Evolutionary conservation across 108 stramenopile species (phyloP).

Genomic region (Cyclotella kingstonii): DNA sequence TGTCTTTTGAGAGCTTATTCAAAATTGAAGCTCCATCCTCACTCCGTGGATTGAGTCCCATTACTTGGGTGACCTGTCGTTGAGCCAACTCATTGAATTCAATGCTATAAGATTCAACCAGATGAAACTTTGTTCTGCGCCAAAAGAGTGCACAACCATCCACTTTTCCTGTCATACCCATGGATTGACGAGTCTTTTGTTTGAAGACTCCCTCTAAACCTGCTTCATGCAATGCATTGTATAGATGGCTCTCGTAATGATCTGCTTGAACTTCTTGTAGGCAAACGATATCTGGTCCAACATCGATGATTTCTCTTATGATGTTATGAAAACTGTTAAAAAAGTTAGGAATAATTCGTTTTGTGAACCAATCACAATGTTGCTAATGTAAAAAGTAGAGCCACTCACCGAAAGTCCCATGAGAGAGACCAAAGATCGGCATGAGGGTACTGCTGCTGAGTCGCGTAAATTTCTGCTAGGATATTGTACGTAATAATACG

Average conservation of each 20-base stretch:
- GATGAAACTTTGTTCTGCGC: conserved; percentile 88
- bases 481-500: conserved; percentile 96
- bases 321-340: conserved; percentile 81
- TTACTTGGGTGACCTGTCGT: conserved; percentile 81
- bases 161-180: conserved; percentile 94
- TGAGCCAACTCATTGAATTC: conserved; percentile 97
- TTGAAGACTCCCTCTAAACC: conserved; percentile 98
- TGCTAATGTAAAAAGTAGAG: neutral
- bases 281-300: conserved; percentile 93
- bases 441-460: conserved; percentile 96
- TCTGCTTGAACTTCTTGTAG: conserved; percentile 99
- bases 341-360: no score
- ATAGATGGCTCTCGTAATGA: conserved; percentile 90
- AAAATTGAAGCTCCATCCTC: conserved; percentile 87
- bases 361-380: neutral
- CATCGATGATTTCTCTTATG: conserved; percentile 93
- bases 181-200: conserved; percentile 94
- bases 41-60: conserved; percentile 79
- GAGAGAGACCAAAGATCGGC: conserved; percentile 94
- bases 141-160: conserved; percentile 99
- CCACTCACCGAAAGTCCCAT: conserved; percentile 86
- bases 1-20: conserved; percentile 94
- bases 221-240: conserved; percentile 82
- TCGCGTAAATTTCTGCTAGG: conserved; percentile 98
- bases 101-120: conserved; percentile 94